These are phyloP conservation scores for Leishmania arabica DNA, from an alignment of 208 protist genomes.

Conservation along the genomic window DNA sequence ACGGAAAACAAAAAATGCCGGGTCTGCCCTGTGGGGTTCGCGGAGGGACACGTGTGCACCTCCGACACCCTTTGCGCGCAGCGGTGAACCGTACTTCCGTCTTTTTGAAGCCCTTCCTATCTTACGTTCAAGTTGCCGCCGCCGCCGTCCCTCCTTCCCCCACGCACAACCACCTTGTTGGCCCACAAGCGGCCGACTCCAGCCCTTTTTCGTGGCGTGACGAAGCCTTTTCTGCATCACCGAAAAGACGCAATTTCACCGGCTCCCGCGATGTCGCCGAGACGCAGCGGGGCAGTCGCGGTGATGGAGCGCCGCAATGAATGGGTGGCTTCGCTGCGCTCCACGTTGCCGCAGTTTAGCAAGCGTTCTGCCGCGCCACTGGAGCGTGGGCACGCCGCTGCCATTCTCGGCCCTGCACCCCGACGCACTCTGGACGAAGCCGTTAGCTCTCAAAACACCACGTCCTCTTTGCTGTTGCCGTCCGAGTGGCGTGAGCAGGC, in stretches of 20 bases:
- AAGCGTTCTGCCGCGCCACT: constrained; percentile 11
- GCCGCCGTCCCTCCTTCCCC: neutral
- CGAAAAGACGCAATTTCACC: neutral
- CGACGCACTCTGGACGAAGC: constrained; percentile 18
- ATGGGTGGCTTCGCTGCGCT: constrained; percentile 21
- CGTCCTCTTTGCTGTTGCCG: constrained; percentile 29
- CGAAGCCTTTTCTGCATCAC: neutral
- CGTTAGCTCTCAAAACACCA: neutral
- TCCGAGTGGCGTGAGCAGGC: constrained; percentile 27
- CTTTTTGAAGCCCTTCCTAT: neutral
- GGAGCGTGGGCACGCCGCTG: neutral
- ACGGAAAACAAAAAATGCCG: neutral
- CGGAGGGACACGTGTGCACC: neutral
- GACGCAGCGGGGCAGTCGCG: neutral
- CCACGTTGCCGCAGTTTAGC: constrained; percentile 17
- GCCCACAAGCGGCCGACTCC: neutral
- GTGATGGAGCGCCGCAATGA: constrained; percentile 23
- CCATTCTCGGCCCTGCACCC: constrained; percentile 9
- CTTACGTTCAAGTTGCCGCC: neutral
- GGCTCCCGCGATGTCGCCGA: neutral
- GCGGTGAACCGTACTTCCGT: neutral
- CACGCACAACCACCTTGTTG: neutral
- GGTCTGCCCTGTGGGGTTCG: neutral
- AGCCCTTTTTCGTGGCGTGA: neutral
- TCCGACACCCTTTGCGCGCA: neutral